phyloP scores from a whole-genome alignment of 352 stramenopile genomes.

The Phytophthora niederhauseri region DNA sequence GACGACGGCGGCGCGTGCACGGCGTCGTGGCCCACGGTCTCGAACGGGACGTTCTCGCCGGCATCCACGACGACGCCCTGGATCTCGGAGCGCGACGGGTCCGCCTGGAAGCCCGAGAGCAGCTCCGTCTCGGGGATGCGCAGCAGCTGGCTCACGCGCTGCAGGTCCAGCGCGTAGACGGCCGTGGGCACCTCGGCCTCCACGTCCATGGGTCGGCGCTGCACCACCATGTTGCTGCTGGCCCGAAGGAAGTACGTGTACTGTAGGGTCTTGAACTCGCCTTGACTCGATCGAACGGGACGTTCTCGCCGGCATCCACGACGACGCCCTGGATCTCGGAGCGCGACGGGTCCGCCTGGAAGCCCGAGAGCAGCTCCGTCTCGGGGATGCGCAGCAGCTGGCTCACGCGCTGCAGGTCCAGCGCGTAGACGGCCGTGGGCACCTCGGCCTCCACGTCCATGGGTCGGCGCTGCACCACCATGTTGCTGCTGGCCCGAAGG shows the following conservation, averaged over 20 bases:
- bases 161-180: constrained; percentile 64
- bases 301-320: constrained; percentile 74
- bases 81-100: constrained; percentile 69
- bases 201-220: constrained; percentile 56
- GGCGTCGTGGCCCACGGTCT: constrained; percentile 57
- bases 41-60: constrained; percentile 75
- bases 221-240: constrained; percentile 43
- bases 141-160: constrained; percentile 56
- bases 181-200: constrained; percentile 59
- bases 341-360: constrained; percentile 58
- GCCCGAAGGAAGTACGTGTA: too few species aligned
- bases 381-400: constrained; percentile 56
- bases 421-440: constrained; percentile 58
- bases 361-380: constrained; percentile 55
- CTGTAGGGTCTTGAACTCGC: too few species aligned
- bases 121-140: constrained; percentile 57
- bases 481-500: too few species aligned
- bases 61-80: constrained; percentile 81
- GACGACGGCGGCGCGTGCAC: constrained; percentile 12
- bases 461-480: constrained; percentile 56
- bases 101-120: constrained; percentile 57
- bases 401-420: constrained; percentile 59
- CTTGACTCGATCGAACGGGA: constrained; percentile 84
- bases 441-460: constrained; percentile 64
- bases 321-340: constrained; percentile 82